A percentile compares a stretch with the other conserved stretches of the same genome.
Conservation (phyloP, 2,329 filamentous ascomycete genomes). For the Calonectria ilicicola region DNA sequence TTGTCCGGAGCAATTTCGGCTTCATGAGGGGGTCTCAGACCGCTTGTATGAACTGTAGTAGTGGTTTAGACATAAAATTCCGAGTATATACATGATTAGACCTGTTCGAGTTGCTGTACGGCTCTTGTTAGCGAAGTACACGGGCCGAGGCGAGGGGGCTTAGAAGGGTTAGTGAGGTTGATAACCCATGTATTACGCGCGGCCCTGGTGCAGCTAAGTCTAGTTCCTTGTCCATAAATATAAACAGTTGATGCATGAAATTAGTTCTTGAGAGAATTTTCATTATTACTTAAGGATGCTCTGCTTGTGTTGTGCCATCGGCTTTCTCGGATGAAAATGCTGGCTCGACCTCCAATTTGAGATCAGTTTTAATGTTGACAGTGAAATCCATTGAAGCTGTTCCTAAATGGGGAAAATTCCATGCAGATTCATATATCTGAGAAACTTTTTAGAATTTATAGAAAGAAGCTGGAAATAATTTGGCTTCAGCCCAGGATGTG, state of each 20-base stretch:
- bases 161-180: conserved; percentile 1
- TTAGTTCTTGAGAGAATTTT: conserved; percentile 20
- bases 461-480: conserved; percentile 24
- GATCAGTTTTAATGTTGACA: conserved; percentile 8
- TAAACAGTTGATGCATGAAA: conserved; percentile 20
- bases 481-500: conserved; percentile 21
- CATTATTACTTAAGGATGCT: conserved; percentile 11
- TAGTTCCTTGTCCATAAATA: conserved; percentile 25
- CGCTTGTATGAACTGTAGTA: conserved; percentile 25
- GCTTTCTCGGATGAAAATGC: conserved; percentile 16
- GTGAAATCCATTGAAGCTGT: conserved; percentile 21
- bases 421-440: conserved; percentile 23
- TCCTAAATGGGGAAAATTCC: conserved; percentile 19
- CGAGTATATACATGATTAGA: conserved; percentile 18
- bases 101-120: neutral
- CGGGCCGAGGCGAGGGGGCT: conserved; percentile 13
- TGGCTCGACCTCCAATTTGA: neutral
- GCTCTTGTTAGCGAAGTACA: conserved; percentile 21
- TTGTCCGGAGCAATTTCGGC: conserved; percentile 18
- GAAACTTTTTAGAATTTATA: too few relatives aligned
- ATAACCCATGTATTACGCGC: conserved; percentile 12
- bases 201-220: conserved; percentile 10
- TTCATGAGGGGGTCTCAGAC: conserved; percentile 12
- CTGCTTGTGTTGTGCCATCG: conserved; percentile 9
- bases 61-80: conserved; percentile 20